Evolutionary conservation across 176 grass and related monocot genomes (phyloP).

Genomic region (Hyparrhenia diplandra): DNA sequence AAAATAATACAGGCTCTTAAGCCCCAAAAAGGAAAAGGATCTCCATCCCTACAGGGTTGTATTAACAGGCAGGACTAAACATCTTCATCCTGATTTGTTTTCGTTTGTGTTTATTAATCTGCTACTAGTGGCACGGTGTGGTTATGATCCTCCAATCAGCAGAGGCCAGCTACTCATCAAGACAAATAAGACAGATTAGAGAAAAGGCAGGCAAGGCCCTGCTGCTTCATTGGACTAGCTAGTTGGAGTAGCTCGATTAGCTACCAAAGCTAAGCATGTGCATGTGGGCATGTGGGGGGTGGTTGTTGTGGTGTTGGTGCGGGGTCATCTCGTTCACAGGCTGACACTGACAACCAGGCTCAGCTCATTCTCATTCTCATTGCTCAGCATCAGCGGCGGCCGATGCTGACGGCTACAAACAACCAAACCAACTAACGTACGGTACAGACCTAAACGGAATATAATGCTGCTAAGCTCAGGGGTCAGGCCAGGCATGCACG

Average conservation of each 20-base stretch:
- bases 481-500: neutral
- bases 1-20: no score
- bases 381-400: neutral
- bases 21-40: no score
- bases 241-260: neutral
- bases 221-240: no score
- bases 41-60: neutral
- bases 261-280: neutral
- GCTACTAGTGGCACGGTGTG: neutral
- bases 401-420: no score
- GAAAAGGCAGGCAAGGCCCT: no score
- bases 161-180: neutral
- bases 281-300: neutral
- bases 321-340: neutral
- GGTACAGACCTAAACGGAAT: no score
- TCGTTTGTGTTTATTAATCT: neutral
- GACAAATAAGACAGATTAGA: no score
- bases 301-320: neutral
- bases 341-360: neutral
- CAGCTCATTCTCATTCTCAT: neutral
- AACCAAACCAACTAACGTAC: no score
- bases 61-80: neutral
- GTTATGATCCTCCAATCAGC: neutral
- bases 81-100: neutral
- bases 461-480: no score